Conservation (phyloP, 2,329 filamentous ascomycete genomes). For the Bipolaris victoriae region DNA sequence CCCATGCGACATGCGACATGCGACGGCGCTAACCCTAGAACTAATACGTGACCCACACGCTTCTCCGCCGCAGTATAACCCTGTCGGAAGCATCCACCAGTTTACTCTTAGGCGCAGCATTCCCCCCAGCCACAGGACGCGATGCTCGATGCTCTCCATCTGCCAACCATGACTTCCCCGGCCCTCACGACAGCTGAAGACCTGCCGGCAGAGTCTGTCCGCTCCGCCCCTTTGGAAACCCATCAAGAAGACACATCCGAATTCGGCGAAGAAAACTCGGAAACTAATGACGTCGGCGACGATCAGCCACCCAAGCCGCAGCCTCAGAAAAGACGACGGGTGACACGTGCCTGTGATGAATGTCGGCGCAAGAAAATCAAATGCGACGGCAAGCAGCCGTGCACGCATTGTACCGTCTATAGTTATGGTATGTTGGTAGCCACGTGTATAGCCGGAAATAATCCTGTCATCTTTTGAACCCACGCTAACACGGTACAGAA, state of each 20-base stretch:
- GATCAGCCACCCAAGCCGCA: slow-evolving; percentile 44
- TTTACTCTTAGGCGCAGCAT: slow-evolving; percentile 42
- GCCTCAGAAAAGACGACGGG: slow-evolving; percentile 52
- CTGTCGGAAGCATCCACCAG: slow-evolving; percentile 33
- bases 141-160: slow-evolving; percentile 31
- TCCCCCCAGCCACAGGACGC: slow-evolving; percentile 35
- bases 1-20: slow-evolving; percentile 10
- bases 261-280: slow-evolving; percentile 39
- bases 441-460: slow-evolving; percentile 1
- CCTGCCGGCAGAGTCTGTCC: slow-evolving; percentile 37
- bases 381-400: slow-evolving; percentile 62
- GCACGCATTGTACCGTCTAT: slow-evolving; percentile 95
- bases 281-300: slow-evolving; percentile 41
- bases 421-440: slow-evolving; percentile 75
- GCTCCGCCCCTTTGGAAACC: slow-evolving; percentile 34
- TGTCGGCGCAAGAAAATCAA: slow-evolving; percentile 60
- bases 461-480: background rate
- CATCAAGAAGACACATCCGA: slow-evolving; percentile 42
- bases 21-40: slow-evolving; percentile 39
- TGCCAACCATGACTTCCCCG: slow-evolving; percentile 46
- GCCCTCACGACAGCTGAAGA: slow-evolving; percentile 41
- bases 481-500: slow-evolving; percentile 60
- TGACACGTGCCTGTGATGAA: slow-evolving; percentile 53
- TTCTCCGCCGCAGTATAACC: slow-evolving; percentile 36
- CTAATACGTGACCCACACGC: slow-evolving; percentile 39